Evolutionary conservation across 1,284 basidiomycete species (phyloP), one percentile per base, ranked within the genome.

Genomic region (Papiliotrema laurentii): DNA sequence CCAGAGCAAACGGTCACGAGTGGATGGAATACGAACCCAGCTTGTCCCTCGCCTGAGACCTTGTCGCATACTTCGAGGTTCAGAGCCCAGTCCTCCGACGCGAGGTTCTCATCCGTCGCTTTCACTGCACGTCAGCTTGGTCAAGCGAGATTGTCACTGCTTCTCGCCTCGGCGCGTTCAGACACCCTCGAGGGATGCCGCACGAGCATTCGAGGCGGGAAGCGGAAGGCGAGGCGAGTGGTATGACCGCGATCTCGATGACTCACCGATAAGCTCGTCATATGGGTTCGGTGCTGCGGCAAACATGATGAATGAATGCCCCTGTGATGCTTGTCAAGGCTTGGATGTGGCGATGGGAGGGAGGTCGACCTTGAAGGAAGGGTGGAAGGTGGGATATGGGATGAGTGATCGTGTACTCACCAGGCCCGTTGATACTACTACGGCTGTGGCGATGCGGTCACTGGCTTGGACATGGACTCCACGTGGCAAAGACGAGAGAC

Each of bases 11-110:
- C 21, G 19, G n/a, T 38, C 21, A 45, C 47, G 33, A 47, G n/a
- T 34, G 45, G 38, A 34, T 39, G 14, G 6, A 46, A 2, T n/a
- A 54, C 80, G 50, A 59, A 91, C 90, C 90, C 90, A 51, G 80
- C 73, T 62, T 85, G 81, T 5, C 88, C 87, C 55, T 97, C 92
- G 11, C 91, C 89, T 11, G 81, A 79, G 4, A 98, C 90, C 75
- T 96, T 96, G 76, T 98, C 96, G 68, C 92, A 97, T n/a, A 98
- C 76, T 64, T 89, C 90, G 45, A 97, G 74, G 56, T 96, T 91
- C 51, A 92, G 78, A 71, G 93, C 91, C 94, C 94, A 98, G 72
- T 97, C 89, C 76, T 97, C 94, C 51, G 81, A 80, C 1, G 92
- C 93, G 49, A 93, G 78, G 71, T 90, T 91, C 80, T 97, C 93